These are phyloP conservation scores for Lactarius quietus DNA, from an alignment of 768 basidiomycete genomes.

Conservation along the genomic window DNA sequence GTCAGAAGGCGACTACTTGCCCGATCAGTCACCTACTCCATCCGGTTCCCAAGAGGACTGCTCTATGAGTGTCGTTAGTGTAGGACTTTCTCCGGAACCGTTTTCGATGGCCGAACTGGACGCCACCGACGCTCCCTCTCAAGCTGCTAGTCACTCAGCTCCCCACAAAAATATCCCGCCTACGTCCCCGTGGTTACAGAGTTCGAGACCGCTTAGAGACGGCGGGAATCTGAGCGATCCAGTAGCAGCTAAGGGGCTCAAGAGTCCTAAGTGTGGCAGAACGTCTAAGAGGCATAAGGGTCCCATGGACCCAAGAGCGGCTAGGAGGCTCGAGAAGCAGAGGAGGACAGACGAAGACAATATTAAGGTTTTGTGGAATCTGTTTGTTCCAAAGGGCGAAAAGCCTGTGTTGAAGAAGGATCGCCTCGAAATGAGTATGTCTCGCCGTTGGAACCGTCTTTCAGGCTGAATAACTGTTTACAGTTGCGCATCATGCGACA, in stretches of 20 bases:
- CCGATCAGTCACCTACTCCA: neutral
- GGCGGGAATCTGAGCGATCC: neutral
- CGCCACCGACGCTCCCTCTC: neutral
- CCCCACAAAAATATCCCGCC: neutral
- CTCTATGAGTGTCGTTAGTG: neutral
- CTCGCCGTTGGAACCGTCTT: neutral
- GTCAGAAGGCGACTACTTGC: neutral
- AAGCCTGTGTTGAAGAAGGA: conserved; percentile 14
- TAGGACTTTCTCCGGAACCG: neutral
- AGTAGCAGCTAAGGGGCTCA: neutral
- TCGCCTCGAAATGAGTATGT: conserved; percentile 12
- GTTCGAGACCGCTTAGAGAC: neutral
- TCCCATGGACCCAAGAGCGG: conserved; percentile 8
- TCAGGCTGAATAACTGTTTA: neutral
- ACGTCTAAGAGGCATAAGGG: neutral
- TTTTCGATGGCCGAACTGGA: neutral
- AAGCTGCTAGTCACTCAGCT: neutral
- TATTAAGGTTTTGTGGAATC: neutral
- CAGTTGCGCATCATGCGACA: conserved; percentile 4
- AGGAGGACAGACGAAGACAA: conserved; percentile 5
- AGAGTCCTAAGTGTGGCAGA: neutral
- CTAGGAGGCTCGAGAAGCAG: conserved; percentile 3
- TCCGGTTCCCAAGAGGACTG: neutral
- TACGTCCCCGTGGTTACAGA: neutral
- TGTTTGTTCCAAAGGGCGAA: conserved; percentile 6